These are phyloP conservation scores for Barnettozyma botsteinii DNA, from an alignment of 805 yeast genomes.

Conservation along the genomic window DNA sequence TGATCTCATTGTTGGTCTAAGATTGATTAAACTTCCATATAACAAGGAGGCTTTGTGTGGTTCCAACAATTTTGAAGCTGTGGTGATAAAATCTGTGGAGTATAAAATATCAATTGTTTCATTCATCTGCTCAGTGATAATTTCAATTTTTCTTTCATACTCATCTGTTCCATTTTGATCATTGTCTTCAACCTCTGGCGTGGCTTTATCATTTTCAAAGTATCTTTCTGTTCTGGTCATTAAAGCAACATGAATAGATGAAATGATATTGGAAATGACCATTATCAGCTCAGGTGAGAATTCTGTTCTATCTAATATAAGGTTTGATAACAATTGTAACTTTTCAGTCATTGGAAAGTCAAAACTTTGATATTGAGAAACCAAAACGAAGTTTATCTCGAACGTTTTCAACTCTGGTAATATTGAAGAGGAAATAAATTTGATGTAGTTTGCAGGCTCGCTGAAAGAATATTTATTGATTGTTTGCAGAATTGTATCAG, in stretches of 20 bases:
- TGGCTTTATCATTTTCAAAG: not conserved
- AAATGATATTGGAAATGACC: slow-evolving; percentile 3
- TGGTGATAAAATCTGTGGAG: slow-evolving; percentile 23
- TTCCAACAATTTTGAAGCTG: slow-evolving; percentile 15
- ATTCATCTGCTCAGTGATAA: slow-evolving; percentile 12
- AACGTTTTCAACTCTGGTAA: slow-evolving; percentile 6
- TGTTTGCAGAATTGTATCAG: not conserved
- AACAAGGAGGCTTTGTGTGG: slow-evolving; percentile 23
- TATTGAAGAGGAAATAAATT: slow-evolving; percentile 5
- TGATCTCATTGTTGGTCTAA: slow-evolving; percentile 34
- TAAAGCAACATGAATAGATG: slow-evolving; percentile 9
- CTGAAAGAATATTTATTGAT: slow-evolving; percentile 4
- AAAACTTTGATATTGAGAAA: not conserved
- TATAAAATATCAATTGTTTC: slow-evolving; percentile 13
- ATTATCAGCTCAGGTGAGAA: slow-evolving; percentile 4
- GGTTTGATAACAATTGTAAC: slow-evolving; percentile 3
- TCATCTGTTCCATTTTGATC: not conserved
- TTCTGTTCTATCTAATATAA: not conserved
- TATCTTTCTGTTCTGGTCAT: slow-evolving; percentile 7
- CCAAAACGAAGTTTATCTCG: not conserved
- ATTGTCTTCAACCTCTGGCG: not conserved
- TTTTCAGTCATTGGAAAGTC: slow-evolving; percentile 2
- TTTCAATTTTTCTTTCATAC: slow-evolving; percentile 1
- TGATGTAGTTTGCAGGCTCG: slow-evolving; percentile 1
- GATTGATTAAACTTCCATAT: slow-evolving; percentile 29